Conservation (phyloP, 1,284 basidiomycete genomes). For the Pterulicium gracile region DNA sequence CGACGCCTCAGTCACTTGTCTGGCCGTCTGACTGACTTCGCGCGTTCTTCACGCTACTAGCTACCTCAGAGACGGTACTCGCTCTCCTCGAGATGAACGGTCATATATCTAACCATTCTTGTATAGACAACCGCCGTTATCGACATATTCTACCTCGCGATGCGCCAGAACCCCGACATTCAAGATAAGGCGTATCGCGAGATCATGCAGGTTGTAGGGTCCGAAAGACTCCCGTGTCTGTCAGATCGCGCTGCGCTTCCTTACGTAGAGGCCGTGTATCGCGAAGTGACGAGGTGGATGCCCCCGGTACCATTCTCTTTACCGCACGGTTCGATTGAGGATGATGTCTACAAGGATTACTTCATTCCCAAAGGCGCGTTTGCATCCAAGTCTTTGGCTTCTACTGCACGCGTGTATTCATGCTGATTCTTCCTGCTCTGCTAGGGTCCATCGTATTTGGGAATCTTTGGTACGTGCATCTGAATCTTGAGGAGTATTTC, state of each 20-base stretch:
- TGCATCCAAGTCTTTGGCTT: background rate
- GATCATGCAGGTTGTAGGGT: slow-evolving; percentile 14
- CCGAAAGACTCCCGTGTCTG: slow-evolving; percentile 19
- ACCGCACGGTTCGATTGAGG: slow-evolving; percentile 7
- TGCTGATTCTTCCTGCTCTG: background rate
- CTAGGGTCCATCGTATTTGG: slow-evolving; percentile 17
- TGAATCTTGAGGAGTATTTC: background rate
- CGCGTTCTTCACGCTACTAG: too few relatives aligned
- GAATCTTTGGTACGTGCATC: slow-evolving; percentile 24
- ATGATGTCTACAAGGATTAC: slow-evolving; percentile 21
- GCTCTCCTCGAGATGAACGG: too few relatives aligned
- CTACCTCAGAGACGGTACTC: background rate
- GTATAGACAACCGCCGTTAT: too few relatives aligned
- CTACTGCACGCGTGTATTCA: background rate
- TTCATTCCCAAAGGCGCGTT: slow-evolving; percentile 16
- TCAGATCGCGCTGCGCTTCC: slow-evolving; percentile 14
- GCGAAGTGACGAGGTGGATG: slow-evolving; percentile 16
- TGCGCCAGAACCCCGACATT: slow-evolving; percentile 15
- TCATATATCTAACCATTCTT: too few relatives aligned
- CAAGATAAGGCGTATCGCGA: slow-evolving; percentile 15
- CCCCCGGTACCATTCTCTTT: slow-evolving; percentile 16
- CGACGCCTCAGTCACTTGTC: background rate
- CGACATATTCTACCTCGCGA: slow-evolving; percentile 14
- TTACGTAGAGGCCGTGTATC: slow-evolving; percentile 14
- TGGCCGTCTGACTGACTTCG: too few relatives aligned